These are phyloP conservation scores for Leccinum variicolor DNA, from an alignment of 768 basidiomycete genomes.

Conservation along the genomic window DNA sequence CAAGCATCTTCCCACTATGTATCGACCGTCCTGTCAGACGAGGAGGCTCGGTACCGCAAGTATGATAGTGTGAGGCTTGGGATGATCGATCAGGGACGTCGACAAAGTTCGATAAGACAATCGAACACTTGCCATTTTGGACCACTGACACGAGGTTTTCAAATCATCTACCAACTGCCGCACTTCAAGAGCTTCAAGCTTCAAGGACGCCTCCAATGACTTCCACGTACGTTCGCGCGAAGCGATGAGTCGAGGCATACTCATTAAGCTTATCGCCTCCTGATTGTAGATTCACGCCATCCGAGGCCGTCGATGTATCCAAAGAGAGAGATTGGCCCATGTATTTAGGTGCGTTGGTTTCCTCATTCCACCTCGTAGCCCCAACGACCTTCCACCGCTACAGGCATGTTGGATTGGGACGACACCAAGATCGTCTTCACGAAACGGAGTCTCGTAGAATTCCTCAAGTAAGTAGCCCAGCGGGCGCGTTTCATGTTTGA, in stretches of 20 bases:
- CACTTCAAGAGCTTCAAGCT: neutral
- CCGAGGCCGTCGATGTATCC: conserved; percentile 51
- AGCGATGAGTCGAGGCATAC: neutral
- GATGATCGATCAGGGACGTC: too few relatives aligned
- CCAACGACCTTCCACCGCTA: neutral
- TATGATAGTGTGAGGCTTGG: neutral
- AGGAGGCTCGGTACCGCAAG: neutral
- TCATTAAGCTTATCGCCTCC: neutral
- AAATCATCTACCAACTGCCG: neutral
- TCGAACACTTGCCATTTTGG: conserved; percentile 7
- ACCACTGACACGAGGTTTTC: neutral
- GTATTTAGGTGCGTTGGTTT: conserved; percentile 48
- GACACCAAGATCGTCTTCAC: conserved; percentile 73
- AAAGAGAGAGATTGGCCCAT: conserved; percentile 74
- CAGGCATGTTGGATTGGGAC: conserved; percentile 84
- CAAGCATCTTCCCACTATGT: neutral
- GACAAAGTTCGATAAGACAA: neutral
- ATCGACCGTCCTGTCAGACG: neutral
- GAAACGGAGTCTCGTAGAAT: conserved; percentile 72
- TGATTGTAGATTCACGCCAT: conserved; percentile 52
- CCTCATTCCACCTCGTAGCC: neutral
- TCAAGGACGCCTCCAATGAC: conserved; percentile 12
- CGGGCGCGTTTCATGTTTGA: conserved; percentile 1
- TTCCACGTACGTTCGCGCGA: conserved; percentile 20
- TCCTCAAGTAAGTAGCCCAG: conserved; percentile 57